Percentiles rank a stretch among this genome's conserved stretches.
Conservation (phyloP, 257 asterid genomes). For the Henckelia pumila region DNA sequence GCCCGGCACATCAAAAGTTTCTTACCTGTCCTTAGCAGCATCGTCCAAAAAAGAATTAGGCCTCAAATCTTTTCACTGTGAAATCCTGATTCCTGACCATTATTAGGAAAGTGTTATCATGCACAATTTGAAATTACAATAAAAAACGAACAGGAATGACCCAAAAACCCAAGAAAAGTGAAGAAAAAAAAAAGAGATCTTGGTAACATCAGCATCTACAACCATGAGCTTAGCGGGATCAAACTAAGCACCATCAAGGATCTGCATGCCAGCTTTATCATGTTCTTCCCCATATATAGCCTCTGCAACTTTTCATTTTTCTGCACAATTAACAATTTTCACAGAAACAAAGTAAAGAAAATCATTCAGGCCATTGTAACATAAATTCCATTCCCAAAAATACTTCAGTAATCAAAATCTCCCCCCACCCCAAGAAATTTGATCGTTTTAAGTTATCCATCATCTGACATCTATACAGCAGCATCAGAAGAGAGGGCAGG, state of each 20-base stretch:
- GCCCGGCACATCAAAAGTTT: not conserved
- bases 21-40: no score
- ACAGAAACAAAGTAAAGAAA: constrained; percentile 31
- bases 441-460: constrained; percentile 20
- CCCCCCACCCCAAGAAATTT: not conserved
- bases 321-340: constrained; percentile 34
- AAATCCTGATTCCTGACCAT: not conserved
- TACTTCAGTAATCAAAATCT: not conserved
- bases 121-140: not conserved
- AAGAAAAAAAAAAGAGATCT: constrained; percentile 31
- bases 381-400: no score
- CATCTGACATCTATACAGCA: constrained; percentile 36
- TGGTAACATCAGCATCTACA: constrained; percentile 36
- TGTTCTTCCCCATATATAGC: constrained; percentile 30
- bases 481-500: constrained; percentile 30
- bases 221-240: constrained; percentile 36
- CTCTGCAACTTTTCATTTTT: constrained; percentile 34
- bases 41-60: no score
- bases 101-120: not conserved
- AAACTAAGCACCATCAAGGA: constrained; percentile 34
- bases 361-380: constrained; percentile 22
- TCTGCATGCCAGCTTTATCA: constrained; percentile 27
- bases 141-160: no score
- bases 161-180: constrained; percentile 7
- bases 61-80: no score